Base-by-base conservation (phyloP, 495 filamentous ascomycete species). In the Aspergillus sclerotioniger region DNA sequence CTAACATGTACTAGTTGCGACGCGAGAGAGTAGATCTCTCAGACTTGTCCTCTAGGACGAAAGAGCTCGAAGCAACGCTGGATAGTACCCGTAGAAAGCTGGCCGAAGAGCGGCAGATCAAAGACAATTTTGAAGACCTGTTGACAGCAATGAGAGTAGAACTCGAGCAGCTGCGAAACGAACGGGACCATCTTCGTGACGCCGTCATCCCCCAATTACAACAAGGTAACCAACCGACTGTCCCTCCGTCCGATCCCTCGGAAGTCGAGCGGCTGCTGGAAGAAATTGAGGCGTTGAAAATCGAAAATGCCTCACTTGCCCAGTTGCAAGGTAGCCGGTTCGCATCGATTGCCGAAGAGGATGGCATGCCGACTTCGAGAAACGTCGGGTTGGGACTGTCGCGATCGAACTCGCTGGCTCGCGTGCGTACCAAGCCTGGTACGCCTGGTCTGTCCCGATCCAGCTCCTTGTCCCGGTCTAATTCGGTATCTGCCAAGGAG, bases 101-200 rank as follows among this genome's bases (percentile, higher is more conserved):
- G 16, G 79, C 81, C 3, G 92, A 97, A 66, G 95, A 98, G 72
- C 81, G 90, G 31, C 85, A 90, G 68, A 84, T 88, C 57, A 97
- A 96, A 67, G 90, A 91, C 68, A 98, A 94, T 62, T 94, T 96
- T 65, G 91, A 96, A 68, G 92, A 96, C 68, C 78, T 98, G 39
- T 79, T 96, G 31, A 84, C 84, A 9, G 94, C 90, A 20, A 84
- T 98, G 64, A 87, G 88, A 57, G 81, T 85, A 3, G 91, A 98
- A 65, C 76, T 96, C 9, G 85, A 90, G 62, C 87, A 87, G 62
- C 83, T 91, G 54, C 82, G 87, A 16, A 90, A 96, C 58, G 94
- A 98, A 69, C 82, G 91, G 28, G 94, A 98, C 71, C 90, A 96
- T 59, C 84, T 98, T 10, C 86, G 90, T 21, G 92, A 98, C 59